Percentiles rank a stretch among this genome's conserved stretches.
These are phyloP conservation scores for Suhomyces atakaporum DNA, from an alignment of 1,139 yeast species.

Conservation along the genomic window DNA sequence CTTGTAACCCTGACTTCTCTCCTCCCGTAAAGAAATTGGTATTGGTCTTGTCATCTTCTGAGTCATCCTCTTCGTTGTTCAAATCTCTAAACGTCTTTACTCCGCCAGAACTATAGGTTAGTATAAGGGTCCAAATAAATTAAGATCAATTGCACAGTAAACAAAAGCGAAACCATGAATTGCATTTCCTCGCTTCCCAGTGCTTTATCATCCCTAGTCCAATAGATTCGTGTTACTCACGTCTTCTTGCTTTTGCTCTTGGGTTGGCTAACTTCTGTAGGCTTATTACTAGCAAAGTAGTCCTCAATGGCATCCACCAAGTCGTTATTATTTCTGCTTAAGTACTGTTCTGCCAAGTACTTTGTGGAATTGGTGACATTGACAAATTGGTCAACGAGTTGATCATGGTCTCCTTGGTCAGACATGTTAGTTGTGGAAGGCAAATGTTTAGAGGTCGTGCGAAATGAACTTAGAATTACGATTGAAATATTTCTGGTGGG, in stretches of 20 bases:
- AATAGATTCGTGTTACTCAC: slow-evolving; percentile 5
- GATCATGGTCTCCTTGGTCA: slow-evolving; percentile 20
- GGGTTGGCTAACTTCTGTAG: slow-evolving; percentile 3
- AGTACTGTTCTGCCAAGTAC: slow-evolving; percentile 45
- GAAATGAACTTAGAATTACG: not conserved
- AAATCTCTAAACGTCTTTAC: slow-evolving; percentile 55
- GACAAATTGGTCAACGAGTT: slow-evolving; percentile 54
- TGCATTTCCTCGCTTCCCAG: too few species aligned
- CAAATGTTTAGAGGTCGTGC: slow-evolving; percentile 11
- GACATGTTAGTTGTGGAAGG: slow-evolving; percentile 23
- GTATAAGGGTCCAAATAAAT: too few species aligned
- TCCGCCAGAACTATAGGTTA: slow-evolving; percentile 22
- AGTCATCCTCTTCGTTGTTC: slow-evolving; percentile 44
- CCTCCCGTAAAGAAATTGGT: slow-evolving; percentile 92
- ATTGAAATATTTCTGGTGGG: not conserved
- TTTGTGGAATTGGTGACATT: slow-evolving; percentile 40
- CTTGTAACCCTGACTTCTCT: slow-evolving; percentile 90
- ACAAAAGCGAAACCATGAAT: too few species aligned
- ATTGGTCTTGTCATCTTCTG: slow-evolving; percentile 65
- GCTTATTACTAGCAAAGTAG: slow-evolving; percentile 31
- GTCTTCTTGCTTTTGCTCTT: slow-evolving; percentile 8
- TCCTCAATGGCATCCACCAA: slow-evolving; percentile 47
- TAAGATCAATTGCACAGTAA: too few species aligned
- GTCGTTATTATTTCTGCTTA: slow-evolving; percentile 41
- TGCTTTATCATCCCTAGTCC: too few species aligned